These are phyloP conservation scores for Porphyrellus cyaneotinctus DNA, from an alignment of 768 basidiomycete species.

Conservation along the genomic window DNA sequence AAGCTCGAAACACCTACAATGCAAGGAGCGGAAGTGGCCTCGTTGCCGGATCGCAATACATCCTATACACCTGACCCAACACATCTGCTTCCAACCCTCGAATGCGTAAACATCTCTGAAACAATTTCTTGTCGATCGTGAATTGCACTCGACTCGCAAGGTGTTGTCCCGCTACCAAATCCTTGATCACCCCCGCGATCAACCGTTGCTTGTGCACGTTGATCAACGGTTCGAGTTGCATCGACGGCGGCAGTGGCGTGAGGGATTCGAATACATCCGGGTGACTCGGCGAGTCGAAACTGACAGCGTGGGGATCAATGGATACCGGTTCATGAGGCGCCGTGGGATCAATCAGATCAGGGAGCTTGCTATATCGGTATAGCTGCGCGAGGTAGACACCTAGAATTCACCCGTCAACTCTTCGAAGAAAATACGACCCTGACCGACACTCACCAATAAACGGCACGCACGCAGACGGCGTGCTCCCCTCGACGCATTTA, in stretches of 20 bases:
- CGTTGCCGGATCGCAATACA: constrained; percentile 31
- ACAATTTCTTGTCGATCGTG: constrained; percentile 68
- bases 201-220: constrained; percentile 86
- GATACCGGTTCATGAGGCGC: constrained; percentile 65
- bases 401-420: constrained; percentile 26
- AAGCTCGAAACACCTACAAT: constrained; percentile 9
- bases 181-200: constrained; percentile 77
- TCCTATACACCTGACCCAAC: constrained; percentile 45
- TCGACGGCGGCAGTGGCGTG: constrained; percentile 65
- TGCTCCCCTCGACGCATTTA: constrained; percentile 40
- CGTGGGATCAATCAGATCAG: constrained; percentile 81
- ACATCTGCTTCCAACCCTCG: constrained; percentile 57
- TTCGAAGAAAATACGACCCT: background rate
- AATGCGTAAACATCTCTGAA: constrained; percentile 69
- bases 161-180: constrained; percentile 78
- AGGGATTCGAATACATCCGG: constrained; percentile 78
- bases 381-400: constrained; percentile 78
- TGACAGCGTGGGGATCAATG: constrained; percentile 57
- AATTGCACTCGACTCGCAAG: constrained; percentile 70
- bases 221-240: constrained; percentile 80
- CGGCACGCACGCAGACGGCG: constrained; percentile 65
- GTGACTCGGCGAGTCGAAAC: constrained; percentile 65
- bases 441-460: constrained; percentile 60
- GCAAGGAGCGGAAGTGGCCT: constrained; percentile 20
- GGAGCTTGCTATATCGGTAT: constrained; percentile 58